phyloP scores from a whole-genome alignment of 2,329 filamentous ascomycete species.

The Cladorrhinum sp. region DNA sequence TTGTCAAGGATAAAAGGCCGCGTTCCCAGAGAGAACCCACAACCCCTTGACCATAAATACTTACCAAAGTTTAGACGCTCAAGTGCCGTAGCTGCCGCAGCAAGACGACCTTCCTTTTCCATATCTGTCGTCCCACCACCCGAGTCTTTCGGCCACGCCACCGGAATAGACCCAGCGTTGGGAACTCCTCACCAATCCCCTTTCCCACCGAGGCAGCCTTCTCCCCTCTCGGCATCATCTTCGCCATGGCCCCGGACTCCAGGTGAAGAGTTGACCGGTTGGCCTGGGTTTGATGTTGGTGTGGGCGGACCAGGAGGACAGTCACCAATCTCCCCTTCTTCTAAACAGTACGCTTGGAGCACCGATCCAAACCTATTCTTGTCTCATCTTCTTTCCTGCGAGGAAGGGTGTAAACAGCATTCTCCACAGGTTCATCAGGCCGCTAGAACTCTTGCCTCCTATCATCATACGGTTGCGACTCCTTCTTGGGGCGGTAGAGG shows the following conservation, averaged over 20 bases:
- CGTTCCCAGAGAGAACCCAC: background rate
- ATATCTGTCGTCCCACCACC: slow-evolving; percentile 26
- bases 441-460: slow-evolving; percentile 28
- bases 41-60: background rate
- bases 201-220: slow-evolving; percentile 18
- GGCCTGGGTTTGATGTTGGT: slow-evolving; percentile 26
- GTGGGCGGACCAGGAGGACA: slow-evolving; percentile 14
- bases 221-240: slow-evolving; percentile 7
- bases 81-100: slow-evolving; percentile 17
- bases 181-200: no score
- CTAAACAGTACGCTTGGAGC: slow-evolving; percentile 23
- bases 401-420: slow-evolving; percentile 28
- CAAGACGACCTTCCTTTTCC: slow-evolving; percentile 27
- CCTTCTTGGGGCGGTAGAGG: slow-evolving; percentile 5
- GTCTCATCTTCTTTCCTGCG: slow-evolving; percentile 22
- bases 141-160: slow-evolving; percentile 16
- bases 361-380: slow-evolving; percentile 16
- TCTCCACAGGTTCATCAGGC: slow-evolving; percentile 31
- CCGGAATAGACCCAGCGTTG: no score
- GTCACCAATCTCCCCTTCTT: slow-evolving; percentile 10
- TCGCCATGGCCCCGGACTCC: slow-evolving; percentile 12
- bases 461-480: slow-evolving; percentile 21
- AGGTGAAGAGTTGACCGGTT: slow-evolving; percentile 18
- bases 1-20: background rate
- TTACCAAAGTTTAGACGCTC: slow-evolving; percentile 23